Base-by-base conservation (phyloP, 73 alveolate species). In the Diophrys sp. region DNA sequence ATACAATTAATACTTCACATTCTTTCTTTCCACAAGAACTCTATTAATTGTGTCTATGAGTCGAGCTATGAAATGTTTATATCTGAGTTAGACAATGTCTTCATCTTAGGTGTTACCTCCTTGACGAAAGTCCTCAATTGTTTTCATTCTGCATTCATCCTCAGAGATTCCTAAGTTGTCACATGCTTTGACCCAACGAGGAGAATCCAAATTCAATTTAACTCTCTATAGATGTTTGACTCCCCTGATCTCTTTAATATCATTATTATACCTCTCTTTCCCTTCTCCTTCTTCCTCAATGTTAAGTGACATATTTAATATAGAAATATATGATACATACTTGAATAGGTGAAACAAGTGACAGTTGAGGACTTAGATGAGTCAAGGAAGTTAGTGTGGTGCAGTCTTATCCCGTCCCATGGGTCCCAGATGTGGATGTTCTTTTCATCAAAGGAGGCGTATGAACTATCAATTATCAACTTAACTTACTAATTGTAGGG, bases 101-200 rank as follows among this genome's bases (percentile, higher is more conserved):
- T 70, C 81, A 69, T 69, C 88, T n/a, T n/a, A n/a, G n/a, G n/a
- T n/a, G 68, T 54, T 28, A 23, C 81, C 81, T 53, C 55, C 34
- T 68, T 79, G 31, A 18, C n/a, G 70, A 44, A 79, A 68, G 27
- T 79, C 81, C 27, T 69, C 66, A 29, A 73, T 73, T 79, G 31
- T 68, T 81, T 79, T 79, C 54, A 70, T 79, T 2, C 24, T 23
- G 33, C 88, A 79, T 79, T 79, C 88, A 1, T 79, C 76, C n/a
- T 33, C 27, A 5, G 73, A 31, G 33, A 79, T 79, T 1, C 88
- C 88, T 1, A 79, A 57, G 68, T 79, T 70, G 26, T 69, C 1
- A 70, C 71, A 31, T n/a, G 88, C 88, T 34, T 31, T 18, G 30
- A 26, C 33, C 66, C 68, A 30, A 26, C 88, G 31, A 1, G 88